A percentile compares a stretch with the other conserved stretches of the same genome.
These are phyloP conservation scores for Thuja plicata DNA, from an alignment of 83 land plant genomes.

Conservation along the genomic window DNA sequence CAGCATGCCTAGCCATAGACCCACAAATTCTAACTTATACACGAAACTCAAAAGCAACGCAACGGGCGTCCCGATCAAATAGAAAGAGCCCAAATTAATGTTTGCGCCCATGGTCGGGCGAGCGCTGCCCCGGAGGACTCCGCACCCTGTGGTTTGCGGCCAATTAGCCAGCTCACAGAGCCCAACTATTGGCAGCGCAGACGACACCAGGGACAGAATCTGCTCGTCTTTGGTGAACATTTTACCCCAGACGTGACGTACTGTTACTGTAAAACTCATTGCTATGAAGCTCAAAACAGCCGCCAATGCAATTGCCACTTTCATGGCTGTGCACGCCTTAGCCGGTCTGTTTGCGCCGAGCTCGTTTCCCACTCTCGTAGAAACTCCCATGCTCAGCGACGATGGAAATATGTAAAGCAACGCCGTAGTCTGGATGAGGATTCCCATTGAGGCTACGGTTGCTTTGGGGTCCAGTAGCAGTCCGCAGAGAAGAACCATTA, in stretches of 20 bases:
- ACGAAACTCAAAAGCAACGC: neutral
- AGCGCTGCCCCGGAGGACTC: constrained; percentile 5
- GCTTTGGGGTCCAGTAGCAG: constrained; percentile 27
- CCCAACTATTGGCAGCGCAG: neutral
- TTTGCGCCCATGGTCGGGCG: neutral
- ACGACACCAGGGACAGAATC: neutral
- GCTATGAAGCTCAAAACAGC: neutral
- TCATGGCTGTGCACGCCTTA: neutral
- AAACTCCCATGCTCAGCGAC: constrained; percentile 47
- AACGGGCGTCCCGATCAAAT: neutral
- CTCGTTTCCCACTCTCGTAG: constrained; percentile 24
- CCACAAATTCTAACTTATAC: neutral
- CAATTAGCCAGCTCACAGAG: neutral
- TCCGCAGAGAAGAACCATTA: constrained; percentile 53
- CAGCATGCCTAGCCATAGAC: neutral
- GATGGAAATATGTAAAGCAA: constrained; percentile 60
- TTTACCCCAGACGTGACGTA: neutral
- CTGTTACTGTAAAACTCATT: neutral
- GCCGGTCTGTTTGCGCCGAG: neutral
- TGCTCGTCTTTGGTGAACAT: neutral
- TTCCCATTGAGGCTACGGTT: constrained; percentile 50
- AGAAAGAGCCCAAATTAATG: neutral
- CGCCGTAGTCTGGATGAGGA: constrained; percentile 43
- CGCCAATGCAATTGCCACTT: neutral
- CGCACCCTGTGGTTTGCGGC: neutral